Evolutionary conservation across 2,329 filamentous ascomycete genomes (phyloP).

Genomic region (Bipolaris gigantea): DNA sequence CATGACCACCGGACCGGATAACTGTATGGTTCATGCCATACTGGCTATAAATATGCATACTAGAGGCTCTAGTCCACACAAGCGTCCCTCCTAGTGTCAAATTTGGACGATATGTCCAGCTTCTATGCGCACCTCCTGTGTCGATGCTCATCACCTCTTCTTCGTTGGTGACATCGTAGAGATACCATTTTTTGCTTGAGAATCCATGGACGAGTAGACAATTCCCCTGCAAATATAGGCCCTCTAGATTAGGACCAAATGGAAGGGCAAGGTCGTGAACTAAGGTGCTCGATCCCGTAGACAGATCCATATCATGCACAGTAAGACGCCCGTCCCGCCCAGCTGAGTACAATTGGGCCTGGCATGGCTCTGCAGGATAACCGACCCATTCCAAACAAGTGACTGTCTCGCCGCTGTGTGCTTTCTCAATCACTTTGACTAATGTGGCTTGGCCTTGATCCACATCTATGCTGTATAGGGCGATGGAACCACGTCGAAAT

Average conservation of each 20-base stretch:
- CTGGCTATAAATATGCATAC: constrained; percentile 51
- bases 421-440: constrained; percentile 23
- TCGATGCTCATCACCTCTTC: constrained; percentile 71
- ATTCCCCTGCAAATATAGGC: constrained; percentile 61
- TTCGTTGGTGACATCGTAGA: constrained; percentile 75
- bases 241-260: constrained; percentile 76
- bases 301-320: constrained; percentile 55
- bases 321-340: constrained; percentile 77
- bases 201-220: constrained; percentile 77
- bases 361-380: constrained; percentile 40
- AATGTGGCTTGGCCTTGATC: constrained; percentile 11
- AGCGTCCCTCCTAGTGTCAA: constrained; percentile 54
- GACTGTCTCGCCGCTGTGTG: constrained; percentile 64
- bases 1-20: constrained; percentile 74
- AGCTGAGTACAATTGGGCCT: constrained; percentile 65
- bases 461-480: constrained; percentile 47
- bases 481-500: constrained; percentile 58
- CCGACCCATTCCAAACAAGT: constrained; percentile 59
- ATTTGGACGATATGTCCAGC: constrained; percentile 62
- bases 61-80: constrained; percentile 73
- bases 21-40: constrained; percentile 47
- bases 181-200: constrained; percentile 73
- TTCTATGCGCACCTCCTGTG: constrained; percentile 83
- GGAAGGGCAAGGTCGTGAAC: constrained; percentile 70
- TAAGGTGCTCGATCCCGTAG: constrained; percentile 42